Evolutionary conservation across 2,329 filamentous ascomycete genomes (phyloP), one percentile per base, ranked within the genome.

Genomic region (Exophiala calicioides): DNA sequence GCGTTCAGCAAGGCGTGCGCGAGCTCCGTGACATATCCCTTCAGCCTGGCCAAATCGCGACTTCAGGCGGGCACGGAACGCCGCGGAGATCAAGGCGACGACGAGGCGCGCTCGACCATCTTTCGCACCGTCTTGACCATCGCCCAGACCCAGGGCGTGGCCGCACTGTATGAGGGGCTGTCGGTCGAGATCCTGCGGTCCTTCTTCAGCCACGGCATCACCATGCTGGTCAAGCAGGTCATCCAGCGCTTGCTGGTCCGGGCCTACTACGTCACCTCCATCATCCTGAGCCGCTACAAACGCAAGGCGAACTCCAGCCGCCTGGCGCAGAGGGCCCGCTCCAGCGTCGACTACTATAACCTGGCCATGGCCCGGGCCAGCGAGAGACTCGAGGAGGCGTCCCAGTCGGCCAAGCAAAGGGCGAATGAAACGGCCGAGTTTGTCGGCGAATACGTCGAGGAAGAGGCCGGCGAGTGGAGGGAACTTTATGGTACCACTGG

Each of bases 121-220:
- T 80, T 90, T 58, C 75, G 75, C 18, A 80, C 79, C 6, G 77
- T 90, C 15, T 54, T 81, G 18, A 71, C 75, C 15, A 78, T 80
- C 46, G 71, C 70, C 23, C 76, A 74, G 34, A 74, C 70, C 0
- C 87, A 95, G 60, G 90, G 90, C 1, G 50, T 84, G 0, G 62
- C 64, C 3, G 85, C 82, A 0, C 68, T 95, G 6, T 95, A 94
- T 62, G 80, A 85, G 37, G 90, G 89, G 4, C 71, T 95, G 0
- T 76, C 76, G 10, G 86, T 83, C 3, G 88, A 94, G 66, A 75
- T 95, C 3, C 67, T 90, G 6, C 90, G 90, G 60, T 86, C 86
- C 0, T 94, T 95, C 69, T 84, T 95, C 60, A 84, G 82, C 16
- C 89, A 95, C 60, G 90, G 90, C 0, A 78, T 90, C 40, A 91